phyloP scores from a whole-genome alignment of 768 basidiomycete species.

The Termitomyces sp. region DNA sequence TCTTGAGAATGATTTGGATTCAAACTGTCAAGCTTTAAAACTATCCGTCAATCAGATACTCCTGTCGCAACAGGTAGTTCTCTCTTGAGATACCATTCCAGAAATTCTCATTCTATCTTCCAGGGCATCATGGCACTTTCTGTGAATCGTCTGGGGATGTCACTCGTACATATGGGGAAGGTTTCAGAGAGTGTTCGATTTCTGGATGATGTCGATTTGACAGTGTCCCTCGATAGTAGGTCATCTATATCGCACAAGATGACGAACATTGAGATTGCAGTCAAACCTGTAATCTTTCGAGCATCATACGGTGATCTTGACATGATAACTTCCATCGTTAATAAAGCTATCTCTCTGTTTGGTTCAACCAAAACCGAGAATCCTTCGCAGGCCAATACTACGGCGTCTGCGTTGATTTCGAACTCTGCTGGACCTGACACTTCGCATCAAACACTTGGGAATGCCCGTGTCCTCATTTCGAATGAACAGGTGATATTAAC shows the following conservation, averaged over 20 bases:
- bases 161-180: constrained; percentile 82
- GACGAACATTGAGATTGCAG: constrained; percentile 76
- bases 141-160: constrained; percentile 86
- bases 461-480: constrained; percentile 47
- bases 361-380: constrained; percentile 21
- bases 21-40: constrained; percentile 80
- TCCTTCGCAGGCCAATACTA: constrained; percentile 2
- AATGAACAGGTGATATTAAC: constrained; percentile 66
- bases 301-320: constrained; percentile 95
- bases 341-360: constrained; percentile 83
- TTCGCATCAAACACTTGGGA: constrained; percentile 23
- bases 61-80: constrained; percentile 82
- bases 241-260: constrained; percentile 62
- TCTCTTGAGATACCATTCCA: not conserved
- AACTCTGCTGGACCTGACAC: constrained; percentile 7
- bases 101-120: not conserved
- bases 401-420: not conserved
- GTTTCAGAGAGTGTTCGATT: constrained; percentile 82
- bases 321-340: constrained; percentile 80
- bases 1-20: constrained; percentile 75
- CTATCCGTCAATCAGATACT: constrained; percentile 78
- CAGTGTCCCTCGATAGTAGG: constrained; percentile 84
- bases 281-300: constrained; percentile 83
- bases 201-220: constrained; percentile 87
- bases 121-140: constrained; percentile 81